A percentile compares a stretch with the other conserved stretches of the same genome.
phyloP scores from a whole-genome alignment of 108 stramenopile species.

The Schizochytrium sp. region DNA sequence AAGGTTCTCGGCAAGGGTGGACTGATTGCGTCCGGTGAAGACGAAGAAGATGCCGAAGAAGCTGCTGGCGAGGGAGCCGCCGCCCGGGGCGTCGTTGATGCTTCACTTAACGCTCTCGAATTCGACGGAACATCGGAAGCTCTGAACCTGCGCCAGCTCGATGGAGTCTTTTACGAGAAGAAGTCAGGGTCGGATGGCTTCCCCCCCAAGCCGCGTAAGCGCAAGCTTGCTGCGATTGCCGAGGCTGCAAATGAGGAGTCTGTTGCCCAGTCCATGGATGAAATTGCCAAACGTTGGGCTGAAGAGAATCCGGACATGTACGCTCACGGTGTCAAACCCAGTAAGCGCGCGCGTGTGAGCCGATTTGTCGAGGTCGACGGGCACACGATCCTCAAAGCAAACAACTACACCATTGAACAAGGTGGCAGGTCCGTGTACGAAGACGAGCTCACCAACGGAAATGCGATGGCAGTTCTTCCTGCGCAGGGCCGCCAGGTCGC shows the following conservation, averaged over 20 bases:
- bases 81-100: background rate
- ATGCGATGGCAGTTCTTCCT: background rate
- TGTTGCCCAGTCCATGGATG: background rate
- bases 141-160: background rate
- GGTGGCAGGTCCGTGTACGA: background rate
- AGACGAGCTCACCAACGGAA: background rate
- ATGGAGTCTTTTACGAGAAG: background rate
- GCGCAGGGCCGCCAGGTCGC: conserved; percentile 14
- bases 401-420: background rate
- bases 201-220: background rate
- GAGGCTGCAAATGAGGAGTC: background rate
- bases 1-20: background rate
- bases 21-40: conserved; percentile 86
- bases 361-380: background rate
- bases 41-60: conserved; percentile 90
- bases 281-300: background rate
- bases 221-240: background rate
- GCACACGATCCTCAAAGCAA: background rate
- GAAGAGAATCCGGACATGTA: background rate
- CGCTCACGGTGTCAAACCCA: background rate
- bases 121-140: background rate
- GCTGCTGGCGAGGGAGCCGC: conserved; percentile 52
- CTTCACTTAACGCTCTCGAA: background rate
- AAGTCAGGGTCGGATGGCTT: background rate
- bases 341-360: background rate